phyloP scores from a whole-genome alignment of 2,329 filamentous ascomycete genomes.

The Verticillium zaregamsianum region DNA sequence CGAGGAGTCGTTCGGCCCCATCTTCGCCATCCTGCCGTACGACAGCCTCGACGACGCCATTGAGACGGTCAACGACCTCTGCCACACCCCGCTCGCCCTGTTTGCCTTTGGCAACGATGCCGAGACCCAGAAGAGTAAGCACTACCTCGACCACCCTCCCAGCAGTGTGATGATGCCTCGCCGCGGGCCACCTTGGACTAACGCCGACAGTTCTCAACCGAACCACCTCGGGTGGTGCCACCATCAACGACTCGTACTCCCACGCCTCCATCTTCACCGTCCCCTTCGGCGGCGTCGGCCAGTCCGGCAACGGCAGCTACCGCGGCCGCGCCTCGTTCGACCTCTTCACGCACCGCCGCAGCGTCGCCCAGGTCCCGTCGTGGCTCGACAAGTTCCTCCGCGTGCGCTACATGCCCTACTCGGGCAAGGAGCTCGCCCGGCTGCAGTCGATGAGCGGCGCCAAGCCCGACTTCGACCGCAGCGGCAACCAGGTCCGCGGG shows the following conservation, averaged over 20 bases:
- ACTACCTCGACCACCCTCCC: not conserved
- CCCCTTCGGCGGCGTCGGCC: slow-evolving; percentile 79
- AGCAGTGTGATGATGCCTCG: not conserved
- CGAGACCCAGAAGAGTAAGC: slow-evolving; percentile 69
- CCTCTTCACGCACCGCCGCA: slow-evolving; percentile 56
- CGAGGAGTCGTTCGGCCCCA: slow-evolving; percentile 90
- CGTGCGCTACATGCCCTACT: slow-evolving; percentile 65
- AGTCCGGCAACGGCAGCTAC: slow-evolving; percentile 73
- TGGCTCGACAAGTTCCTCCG: slow-evolving; percentile 67
- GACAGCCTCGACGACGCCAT: slow-evolving; percentile 83
- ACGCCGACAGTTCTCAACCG: slow-evolving; percentile 48
- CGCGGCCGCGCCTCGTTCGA: slow-evolving; percentile 73
- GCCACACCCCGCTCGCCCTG: slow-evolving; percentile 77
- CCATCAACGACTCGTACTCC: slow-evolving; percentile 54
- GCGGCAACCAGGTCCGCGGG: slow-evolving; percentile 47
- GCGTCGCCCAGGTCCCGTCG: slow-evolving; percentile 55
- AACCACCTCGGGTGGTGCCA: slow-evolving; percentile 65
- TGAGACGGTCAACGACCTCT: slow-evolving; percentile 71
- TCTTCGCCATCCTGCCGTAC: slow-evolving; percentile 77
- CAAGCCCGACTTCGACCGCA: slow-evolving; percentile 59
- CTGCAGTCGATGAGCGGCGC: slow-evolving; percentile 35
- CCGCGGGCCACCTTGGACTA: not conserved
- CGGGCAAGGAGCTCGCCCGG: slow-evolving; percentile 37
- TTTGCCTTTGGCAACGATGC: slow-evolving; percentile 80
- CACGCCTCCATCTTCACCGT: slow-evolving; percentile 64